Conservation (phyloP, 2,329 filamentous ascomycete genomes). For the Ploettnerulaceae sp. region DNA sequence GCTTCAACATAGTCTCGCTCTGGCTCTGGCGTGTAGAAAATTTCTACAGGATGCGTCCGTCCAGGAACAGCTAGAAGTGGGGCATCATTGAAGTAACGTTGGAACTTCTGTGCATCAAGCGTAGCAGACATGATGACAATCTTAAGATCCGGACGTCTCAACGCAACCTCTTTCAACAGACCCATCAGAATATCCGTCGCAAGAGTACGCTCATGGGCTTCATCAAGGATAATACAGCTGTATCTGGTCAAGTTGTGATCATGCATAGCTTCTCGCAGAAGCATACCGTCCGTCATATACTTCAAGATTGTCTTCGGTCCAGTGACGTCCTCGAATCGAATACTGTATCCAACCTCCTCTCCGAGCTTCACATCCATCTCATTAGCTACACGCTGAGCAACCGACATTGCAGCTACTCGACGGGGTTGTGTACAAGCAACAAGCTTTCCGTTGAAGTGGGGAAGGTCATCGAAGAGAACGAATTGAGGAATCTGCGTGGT, state of each 20-base stretch:
- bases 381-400: constrained; percentile 94
- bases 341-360: constrained; percentile 96
- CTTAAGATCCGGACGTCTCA: constrained; percentile 82
- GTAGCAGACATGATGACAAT: constrained; percentile 99
- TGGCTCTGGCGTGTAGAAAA: constrained; percentile 95
- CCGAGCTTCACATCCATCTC: constrained; percentile 93
- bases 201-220: constrained; percentile 95
- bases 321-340: constrained; percentile 96
- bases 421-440: constrained; percentile 96
- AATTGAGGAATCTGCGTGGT: constrained; percentile 99
- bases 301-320: constrained; percentile 86
- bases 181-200: constrained; percentile 98
- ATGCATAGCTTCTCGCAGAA: constrained; percentile 93
- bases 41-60: constrained; percentile 92
- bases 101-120: constrained; percentile 95
- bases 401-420: constrained; percentile 97
- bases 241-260: constrained; percentile 89
- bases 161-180: constrained; percentile 82
- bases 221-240: constrained; percentile 96
- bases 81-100: constrained; percentile 92
- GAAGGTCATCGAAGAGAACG: constrained; percentile 93
- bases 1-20: constrained; percentile 97
- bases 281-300: constrained; percentile 99
- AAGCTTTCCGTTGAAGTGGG: constrained; percentile 79
- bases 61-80: constrained; percentile 91